Percentiles rank a stretch among this genome's conserved stretches.
Conservation (phyloP, 202 grass and related monocot genomes). For the Panicum hallii region DNA sequence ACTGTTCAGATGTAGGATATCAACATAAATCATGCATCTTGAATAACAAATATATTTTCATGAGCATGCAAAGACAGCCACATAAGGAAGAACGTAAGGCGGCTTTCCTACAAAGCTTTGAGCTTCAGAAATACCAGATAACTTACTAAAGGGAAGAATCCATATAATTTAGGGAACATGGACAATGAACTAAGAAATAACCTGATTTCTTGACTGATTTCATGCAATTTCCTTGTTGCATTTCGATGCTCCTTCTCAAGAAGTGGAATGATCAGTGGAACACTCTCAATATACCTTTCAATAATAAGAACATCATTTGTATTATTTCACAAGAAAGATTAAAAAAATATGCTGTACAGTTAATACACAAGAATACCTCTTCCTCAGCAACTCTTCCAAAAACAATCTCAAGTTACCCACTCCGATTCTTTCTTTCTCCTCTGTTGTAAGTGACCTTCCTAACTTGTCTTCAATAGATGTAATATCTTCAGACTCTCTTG, state of each 20-base stretch:
- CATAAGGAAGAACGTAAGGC: background rate
- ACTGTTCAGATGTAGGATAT: slow-evolving; percentile 45
- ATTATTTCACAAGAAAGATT: slow-evolving; percentile 34
- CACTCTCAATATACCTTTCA: slow-evolving; percentile 83
- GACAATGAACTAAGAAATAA: slow-evolving; percentile 35
- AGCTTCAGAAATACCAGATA: slow-evolving; percentile 20
- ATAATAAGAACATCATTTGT: slow-evolving; percentile 19
- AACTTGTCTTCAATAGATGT: slow-evolving; percentile 80
- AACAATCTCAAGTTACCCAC: slow-evolving; percentile 80
- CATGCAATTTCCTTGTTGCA: slow-evolving; percentile 65
- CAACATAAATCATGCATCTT: slow-evolving; percentile 36
- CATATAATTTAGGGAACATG: background rate
- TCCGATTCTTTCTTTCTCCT: slow-evolving; percentile 84
- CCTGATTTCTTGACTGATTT: slow-evolving; percentile 85
- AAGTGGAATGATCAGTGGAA: slow-evolving; percentile 88
- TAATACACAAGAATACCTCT: slow-evolving; percentile 66
- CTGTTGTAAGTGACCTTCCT: slow-evolving; percentile 74
- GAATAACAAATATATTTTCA: slow-evolving; percentile 3
- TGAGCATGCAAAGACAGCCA: background rate
- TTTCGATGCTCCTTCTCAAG: slow-evolving; percentile 80
- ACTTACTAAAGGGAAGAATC: slow-evolving; percentile 10
- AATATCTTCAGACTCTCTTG: slow-evolving; percentile 87
- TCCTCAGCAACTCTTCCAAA: slow-evolving; percentile 87
- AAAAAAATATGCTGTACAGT: slow-evolving; percentile 13
- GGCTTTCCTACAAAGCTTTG: slow-evolving; percentile 21